Conservation (phyloP, 2,329 filamentous ascomycete species). For the Clarireedia monteithiana region DNA sequence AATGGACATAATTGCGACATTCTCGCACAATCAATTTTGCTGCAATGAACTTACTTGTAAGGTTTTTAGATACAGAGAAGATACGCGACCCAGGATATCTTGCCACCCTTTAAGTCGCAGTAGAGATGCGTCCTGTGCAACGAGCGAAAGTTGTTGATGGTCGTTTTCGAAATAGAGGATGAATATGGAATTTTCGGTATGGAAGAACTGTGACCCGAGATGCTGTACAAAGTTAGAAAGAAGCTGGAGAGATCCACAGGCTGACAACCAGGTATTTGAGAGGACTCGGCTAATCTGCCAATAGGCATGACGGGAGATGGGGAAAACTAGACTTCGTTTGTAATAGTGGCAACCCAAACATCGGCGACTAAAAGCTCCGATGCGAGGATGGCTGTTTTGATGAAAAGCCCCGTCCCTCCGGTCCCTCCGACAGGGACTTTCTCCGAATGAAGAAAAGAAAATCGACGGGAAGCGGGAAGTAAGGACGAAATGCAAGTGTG, state of each 20-base stretch:
- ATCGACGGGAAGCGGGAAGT: no score
- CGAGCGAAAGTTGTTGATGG: background rate
- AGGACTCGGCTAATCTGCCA: background rate
- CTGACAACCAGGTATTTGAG: background rate
- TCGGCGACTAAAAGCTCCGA: conserved; percentile 7
- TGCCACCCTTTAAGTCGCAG: conserved; percentile 2
- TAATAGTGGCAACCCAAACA: background rate
- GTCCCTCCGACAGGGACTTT: background rate
- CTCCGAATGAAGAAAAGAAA: background rate
- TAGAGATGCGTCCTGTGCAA: conserved; percentile 4
- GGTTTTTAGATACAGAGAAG: background rate
- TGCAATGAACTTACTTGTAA: conserved; percentile 21
- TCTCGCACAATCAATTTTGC: conserved; percentile 16
- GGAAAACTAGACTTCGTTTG: background rate
- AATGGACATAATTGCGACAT: conserved; percentile 5
- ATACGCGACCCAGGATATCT: conserved; percentile 13
- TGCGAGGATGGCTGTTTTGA: background rate
- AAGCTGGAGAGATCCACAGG: background rate
- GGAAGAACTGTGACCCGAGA: conserved; percentile 10
- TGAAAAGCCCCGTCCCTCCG: background rate
- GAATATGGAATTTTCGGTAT: conserved; percentile 9
- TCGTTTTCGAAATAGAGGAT: background rate
- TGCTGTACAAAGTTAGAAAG: conserved; percentile 5
- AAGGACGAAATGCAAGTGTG: no score
- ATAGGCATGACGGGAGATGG: background rate